These are phyloP conservation scores for Favolaschia claudopus DNA, from an alignment of 768 basidiomycete species.

Conservation along the genomic window DNA sequence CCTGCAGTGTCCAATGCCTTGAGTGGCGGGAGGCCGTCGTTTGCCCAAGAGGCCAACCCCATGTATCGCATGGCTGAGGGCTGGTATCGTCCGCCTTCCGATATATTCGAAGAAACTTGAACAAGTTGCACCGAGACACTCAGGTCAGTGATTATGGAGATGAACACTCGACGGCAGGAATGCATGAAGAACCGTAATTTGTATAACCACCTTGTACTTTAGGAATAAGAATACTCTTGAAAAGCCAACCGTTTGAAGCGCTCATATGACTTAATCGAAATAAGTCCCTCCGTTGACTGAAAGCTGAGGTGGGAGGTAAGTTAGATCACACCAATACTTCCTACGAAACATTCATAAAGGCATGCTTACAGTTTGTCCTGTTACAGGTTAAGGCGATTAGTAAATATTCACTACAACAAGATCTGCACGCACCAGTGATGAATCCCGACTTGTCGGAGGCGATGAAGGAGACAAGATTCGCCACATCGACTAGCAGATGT, in stretches of 20 bases:
- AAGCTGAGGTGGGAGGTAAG: conserved; percentile 1
- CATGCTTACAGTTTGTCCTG: conserved; percentile 1
- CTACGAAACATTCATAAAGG: no score
- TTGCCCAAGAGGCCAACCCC: conserved; percentile 17
- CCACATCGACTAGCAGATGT: conserved; percentile 27
- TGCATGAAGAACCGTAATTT: conserved; percentile 1
- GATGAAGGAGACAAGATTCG: conserved; percentile 38
- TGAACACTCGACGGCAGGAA: background rate
- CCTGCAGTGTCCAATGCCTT: conserved; percentile 11
- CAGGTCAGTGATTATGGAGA: no score
- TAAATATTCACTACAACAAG: background rate
- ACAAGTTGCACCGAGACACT: no score
- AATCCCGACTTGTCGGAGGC: conserved; percentile 37
- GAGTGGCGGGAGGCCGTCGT: conserved; percentile 17
- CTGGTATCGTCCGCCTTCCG: conserved; percentile 26
- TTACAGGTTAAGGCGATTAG: background rate
- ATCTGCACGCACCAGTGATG: no score
- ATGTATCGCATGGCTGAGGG: conserved; percentile 27
- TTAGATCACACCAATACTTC: background rate
- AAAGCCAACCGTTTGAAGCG: background rate
- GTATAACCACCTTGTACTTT: conserved; percentile 9
- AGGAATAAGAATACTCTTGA: background rate
- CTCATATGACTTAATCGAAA: conserved; percentile 9
- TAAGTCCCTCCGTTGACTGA: conserved; percentile 21
- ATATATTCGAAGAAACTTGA: no score